Percentiles rank a stretch among this genome's conserved stretches.
Evolutionary conservation across 345 rosid genomes (phyloP).

Genomic region (Erodium maritimum): DNA sequence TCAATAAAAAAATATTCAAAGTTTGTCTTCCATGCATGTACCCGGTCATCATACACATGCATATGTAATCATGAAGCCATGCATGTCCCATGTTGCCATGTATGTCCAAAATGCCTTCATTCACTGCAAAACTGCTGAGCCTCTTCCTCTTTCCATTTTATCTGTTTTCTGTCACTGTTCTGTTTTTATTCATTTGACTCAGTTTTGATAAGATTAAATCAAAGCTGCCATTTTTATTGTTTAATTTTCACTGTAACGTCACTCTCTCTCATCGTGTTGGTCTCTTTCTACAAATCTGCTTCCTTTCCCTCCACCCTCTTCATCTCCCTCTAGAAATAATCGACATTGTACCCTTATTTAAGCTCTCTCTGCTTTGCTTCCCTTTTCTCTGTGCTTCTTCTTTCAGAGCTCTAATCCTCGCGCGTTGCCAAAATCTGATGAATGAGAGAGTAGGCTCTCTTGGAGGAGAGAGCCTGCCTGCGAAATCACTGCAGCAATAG

Average conservation of each 20-base stretch:
- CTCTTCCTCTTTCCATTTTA: background rate
- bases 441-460: conserved; percentile 50
- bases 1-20: no score
- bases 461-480: conserved; percentile 45
- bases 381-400: background rate
- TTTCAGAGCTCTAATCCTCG: background rate
- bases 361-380: no score
- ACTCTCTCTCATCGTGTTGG: background rate
- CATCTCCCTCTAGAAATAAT: background rate
- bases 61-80: no score
- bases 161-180: conserved; percentile 6
- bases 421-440: conserved; percentile 17
- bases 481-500: background rate
- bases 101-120: background rate
- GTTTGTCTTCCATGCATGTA: background rate
- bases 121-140: no score
- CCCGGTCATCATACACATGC: no score
- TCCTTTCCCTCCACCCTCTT: conserved; percentile 2
- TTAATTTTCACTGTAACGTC: background rate
- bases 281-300: background rate
- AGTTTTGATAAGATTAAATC: no score
- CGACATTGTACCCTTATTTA: background rate
- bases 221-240: background rate
- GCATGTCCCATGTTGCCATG: no score
- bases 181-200: background rate